Evolutionary conservation across 805 yeast genomes (phyloP).

Genomic region (Hanseniaspora vineae): DNA sequence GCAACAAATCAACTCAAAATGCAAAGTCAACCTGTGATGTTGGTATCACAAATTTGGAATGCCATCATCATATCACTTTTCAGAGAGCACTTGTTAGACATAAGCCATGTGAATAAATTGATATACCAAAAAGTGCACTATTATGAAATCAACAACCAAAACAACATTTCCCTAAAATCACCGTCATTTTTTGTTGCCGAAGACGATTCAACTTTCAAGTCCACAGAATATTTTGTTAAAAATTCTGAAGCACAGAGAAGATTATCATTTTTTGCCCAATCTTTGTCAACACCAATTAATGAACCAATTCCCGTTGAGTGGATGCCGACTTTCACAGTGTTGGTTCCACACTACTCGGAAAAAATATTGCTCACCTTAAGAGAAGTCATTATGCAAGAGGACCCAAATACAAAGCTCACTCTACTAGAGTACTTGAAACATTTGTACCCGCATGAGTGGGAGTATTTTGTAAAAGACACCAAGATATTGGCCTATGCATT

Average conservation of each 20-base stretch:
- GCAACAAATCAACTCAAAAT: constrained; percentile 36
- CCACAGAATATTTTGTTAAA: constrained; percentile 38
- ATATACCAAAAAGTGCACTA: constrained; percentile 39
- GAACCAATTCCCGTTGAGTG: constrained; percentile 50
- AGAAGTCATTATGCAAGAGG: constrained; percentile 66
- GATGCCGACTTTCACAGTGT: constrained; percentile 74
- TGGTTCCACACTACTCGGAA: constrained; percentile 80
- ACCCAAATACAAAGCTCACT: constrained; percentile 45
- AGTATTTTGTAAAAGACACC: constrained; percentile 62
- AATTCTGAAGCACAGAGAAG: constrained; percentile 74
- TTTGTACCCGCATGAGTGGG: constrained; percentile 69
- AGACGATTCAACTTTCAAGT: constrained; percentile 58
- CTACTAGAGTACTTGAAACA: constrained; percentile 69
- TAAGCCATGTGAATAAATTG: constrained; percentile 58
- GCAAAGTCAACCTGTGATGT: constrained; percentile 36
- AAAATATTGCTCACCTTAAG: constrained; percentile 63
- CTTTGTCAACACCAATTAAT: constrained; percentile 74
- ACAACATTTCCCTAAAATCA: constrained; percentile 35
- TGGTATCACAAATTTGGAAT: constrained; percentile 70
- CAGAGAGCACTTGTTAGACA: constrained; percentile 61
- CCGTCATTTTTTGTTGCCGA: constrained; percentile 73
- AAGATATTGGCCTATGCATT: constrained; percentile 47
- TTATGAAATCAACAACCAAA: constrained; percentile 21
- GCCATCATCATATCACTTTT: constrained; percentile 74
- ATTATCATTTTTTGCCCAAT: constrained; percentile 81